Percentiles rank a stretch among this genome's conserved stretches.
Conservation (phyloP, 1,284 basidiomycete genomes). For the Melampsora larici-populina region DNA sequence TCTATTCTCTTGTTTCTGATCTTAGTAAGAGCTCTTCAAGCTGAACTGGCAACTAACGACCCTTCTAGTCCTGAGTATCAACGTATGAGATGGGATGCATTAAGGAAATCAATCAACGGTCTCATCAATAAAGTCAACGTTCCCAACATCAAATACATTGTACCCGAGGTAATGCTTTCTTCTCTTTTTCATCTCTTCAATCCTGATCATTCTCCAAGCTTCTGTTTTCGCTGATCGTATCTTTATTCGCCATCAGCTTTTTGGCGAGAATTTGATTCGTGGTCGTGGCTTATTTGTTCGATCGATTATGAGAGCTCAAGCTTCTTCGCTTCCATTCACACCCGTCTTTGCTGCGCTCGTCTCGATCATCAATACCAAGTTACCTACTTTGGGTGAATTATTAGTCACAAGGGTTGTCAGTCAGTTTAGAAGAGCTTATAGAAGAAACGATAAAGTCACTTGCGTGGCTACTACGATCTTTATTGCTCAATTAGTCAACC, state of each 20-base stretch:
- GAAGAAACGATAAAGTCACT: slow-evolving; percentile 88
- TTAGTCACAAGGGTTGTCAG: slow-evolving; percentile 82
- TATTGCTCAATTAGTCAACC: slow-evolving; percentile 94
- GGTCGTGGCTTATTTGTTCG: slow-evolving; percentile 83
- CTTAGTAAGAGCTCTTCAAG: slow-evolving; percentile 79
- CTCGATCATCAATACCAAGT: slow-evolving; percentile 92
- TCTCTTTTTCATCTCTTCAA: background rate
- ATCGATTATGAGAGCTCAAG: slow-evolving; percentile 96
- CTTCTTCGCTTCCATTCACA: slow-evolving; percentile 92
- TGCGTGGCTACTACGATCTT: slow-evolving; percentile 94
- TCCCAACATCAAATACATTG: slow-evolving; percentile 92
- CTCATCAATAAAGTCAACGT: slow-evolving; percentile 85
- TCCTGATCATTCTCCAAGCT: background rate
- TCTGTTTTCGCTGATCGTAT: background rate
- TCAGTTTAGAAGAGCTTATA: slow-evolving; percentile 91
- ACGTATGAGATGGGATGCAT: slow-evolving; percentile 92
- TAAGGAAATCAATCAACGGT: slow-evolving; percentile 97
- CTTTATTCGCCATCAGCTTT: slow-evolving; percentile 57
- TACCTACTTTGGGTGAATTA: slow-evolving; percentile 92
- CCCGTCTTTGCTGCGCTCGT: slow-evolving; percentile 94
- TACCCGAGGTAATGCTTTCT: slow-evolving; percentile 65
- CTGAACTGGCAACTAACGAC: slow-evolving; percentile 70
- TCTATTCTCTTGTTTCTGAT: background rate
- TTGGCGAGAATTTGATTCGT: slow-evolving; percentile 83
- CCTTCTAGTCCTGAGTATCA: slow-evolving; percentile 90